A percentile compares a stretch with the other conserved stretches of the same genome.
phyloP scores from a whole-genome alignment of 2,329 filamentous ascomycete genomes.

The Xylaria multiplex region DNA sequence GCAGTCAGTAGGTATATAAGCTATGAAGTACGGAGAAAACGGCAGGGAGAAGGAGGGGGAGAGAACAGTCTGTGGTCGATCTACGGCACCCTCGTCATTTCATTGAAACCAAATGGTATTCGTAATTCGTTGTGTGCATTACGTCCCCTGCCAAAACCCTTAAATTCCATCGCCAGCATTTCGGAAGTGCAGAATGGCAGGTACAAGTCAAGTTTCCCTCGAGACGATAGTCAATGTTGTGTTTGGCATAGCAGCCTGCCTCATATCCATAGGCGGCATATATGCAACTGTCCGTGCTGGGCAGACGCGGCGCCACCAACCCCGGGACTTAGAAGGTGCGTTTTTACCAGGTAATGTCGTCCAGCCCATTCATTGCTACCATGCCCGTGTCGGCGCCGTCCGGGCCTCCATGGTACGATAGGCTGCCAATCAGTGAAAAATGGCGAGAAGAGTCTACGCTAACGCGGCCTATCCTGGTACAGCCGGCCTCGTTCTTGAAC shows the following conservation, averaged over 20 bases:
- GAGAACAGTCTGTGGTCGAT: not conserved
- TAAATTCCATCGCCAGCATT: not conserved
- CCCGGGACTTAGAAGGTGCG: not conserved
- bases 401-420: not conserved
- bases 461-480: not conserved
- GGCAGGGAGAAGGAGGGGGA: not conserved
- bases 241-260: constrained; percentile 2
- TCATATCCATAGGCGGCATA: constrained; percentile 5
- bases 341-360: not conserved
- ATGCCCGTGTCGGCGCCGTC: not conserved
- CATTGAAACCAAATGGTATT: not conserved
- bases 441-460: not conserved
- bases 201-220: not conserved
- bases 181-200: not conserved
- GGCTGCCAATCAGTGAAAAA: not conserved
- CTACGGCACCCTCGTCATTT: not conserved
- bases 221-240: constrained; percentile 10
- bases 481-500: not conserved
- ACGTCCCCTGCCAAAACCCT: not conserved
- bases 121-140: not conserved
- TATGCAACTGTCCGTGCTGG: constrained; percentile 1
- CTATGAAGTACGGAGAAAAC: not conserved
- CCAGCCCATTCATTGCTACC: not conserved
- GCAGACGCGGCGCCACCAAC: not conserved
- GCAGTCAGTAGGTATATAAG: not conserved